A percentile compares a stretch with the other conserved stretches of the same genome.
phyloP scores from a whole-genome alignment of 768 basidiomycete species.

The Coprinopsis marcescibilis region DNA sequence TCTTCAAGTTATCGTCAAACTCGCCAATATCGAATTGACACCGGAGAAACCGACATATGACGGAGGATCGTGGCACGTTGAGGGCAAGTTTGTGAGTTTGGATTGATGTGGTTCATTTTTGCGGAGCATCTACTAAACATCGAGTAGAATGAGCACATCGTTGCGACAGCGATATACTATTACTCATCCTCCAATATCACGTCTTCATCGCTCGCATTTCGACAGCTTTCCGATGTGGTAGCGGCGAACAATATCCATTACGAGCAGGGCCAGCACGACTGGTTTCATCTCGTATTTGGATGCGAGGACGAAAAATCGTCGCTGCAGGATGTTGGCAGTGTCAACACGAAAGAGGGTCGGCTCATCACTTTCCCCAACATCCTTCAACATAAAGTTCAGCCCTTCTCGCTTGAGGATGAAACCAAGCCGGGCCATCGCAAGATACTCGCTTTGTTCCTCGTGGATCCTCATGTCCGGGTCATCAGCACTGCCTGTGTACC shows the following conservation, averaged over 20 bases:
- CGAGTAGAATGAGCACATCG: constrained; percentile 21
- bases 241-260: constrained; percentile 6
- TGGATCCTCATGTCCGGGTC: constrained; percentile 25
- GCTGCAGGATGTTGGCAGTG: constrained; percentile 21
- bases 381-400: constrained; percentile 29
- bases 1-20: constrained; percentile 19
- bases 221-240: constrained; percentile 4
- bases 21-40: constrained; percentile 18
- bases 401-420: constrained; percentile 28
- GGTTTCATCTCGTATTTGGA: constrained; percentile 17
- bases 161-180: constrained; percentile 23
- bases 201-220: constrained; percentile 16
- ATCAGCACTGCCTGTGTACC: constrained; percentile 23
- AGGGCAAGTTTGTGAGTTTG: constrained; percentile 16
- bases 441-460: constrained; percentile 34
- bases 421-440: constrained; percentile 34
- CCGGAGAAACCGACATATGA: constrained; percentile 15
- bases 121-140: constrained; percentile 20
- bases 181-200: constrained; percentile 29
- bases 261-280: constrained; percentile 19
- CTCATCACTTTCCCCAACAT: constrained; percentile 31
- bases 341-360: constrained; percentile 24
- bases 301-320: constrained; percentile 9
- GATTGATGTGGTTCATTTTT: constrained; percentile 1
- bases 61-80: constrained; percentile 16